Percentiles rank a stretch among this genome's conserved stretches.
phyloP scores from a whole-genome alignment of 1,139 yeast genomes.

The Torulaspora pretoriensis region DNA sequence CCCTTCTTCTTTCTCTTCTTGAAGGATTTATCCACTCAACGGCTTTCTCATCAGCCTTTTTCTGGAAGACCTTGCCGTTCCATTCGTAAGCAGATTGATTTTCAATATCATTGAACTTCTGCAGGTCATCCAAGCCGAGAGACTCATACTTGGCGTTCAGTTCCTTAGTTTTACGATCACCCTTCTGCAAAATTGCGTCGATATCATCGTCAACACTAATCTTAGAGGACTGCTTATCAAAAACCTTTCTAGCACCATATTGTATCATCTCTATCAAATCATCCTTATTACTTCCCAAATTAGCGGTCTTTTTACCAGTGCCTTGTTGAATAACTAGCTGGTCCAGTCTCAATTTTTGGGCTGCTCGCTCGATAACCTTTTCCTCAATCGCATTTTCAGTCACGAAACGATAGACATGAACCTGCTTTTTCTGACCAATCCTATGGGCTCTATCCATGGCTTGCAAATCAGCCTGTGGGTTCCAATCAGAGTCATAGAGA shows the following conservation, averaged over 20 bases:
- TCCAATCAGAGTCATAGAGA: conserved; percentile 78
- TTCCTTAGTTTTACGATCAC: conserved; percentile 60
- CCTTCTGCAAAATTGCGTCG: conserved; percentile 56
- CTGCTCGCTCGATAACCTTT: conserved; percentile 73
- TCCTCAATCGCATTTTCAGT: conserved; percentile 81
- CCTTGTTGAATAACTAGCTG: conserved; percentile 82
- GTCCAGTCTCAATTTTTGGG: conserved; percentile 72
- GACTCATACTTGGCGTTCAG: conserved; percentile 61
- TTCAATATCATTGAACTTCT: conserved; percentile 52
- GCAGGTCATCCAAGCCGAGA: conserved; percentile 70
- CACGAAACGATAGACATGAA: conserved; percentile 67
- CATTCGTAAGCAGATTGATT: conserved; percentile 92
- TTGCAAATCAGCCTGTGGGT: conserved; percentile 82
- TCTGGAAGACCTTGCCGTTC: conserved; percentile 93
- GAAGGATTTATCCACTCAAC: conserved; percentile 82
- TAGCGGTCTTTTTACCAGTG: conserved; percentile 36
- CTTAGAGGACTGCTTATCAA: conserved; percentile 36
- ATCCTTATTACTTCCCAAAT: conserved; percentile 54
- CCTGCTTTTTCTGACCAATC: conserved; percentile 82
- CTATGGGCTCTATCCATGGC: conserved; percentile 89
- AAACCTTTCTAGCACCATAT: conserved; percentile 68
- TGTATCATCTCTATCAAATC: conserved; percentile 77
- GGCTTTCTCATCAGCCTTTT: conserved; percentile 49
- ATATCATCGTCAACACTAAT: conserved; percentile 46
- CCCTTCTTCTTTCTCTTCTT: conserved; percentile 86